Evolutionary conservation across 345 rosid species (phyloP).

Genomic region (Ceriops zippeliana): DNA sequence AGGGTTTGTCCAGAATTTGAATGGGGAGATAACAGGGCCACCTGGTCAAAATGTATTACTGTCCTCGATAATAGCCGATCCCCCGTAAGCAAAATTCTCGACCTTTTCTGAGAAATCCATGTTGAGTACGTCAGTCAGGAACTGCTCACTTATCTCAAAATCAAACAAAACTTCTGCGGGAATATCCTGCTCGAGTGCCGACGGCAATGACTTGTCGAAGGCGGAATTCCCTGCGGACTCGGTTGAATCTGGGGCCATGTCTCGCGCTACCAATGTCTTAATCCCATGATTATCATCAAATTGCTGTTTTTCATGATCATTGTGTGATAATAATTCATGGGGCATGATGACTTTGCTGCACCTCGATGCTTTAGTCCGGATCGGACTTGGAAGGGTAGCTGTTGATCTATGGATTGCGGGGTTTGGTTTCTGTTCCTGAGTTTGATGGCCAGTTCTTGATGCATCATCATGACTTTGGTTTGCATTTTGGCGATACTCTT

Average conservation of each 20-base stretch:
- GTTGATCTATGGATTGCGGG: neutral
- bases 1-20: constrained; percentile 4
- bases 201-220: neutral
- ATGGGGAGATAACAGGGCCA: neutral
- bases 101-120: constrained; percentile 2
- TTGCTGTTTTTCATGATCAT: neutral
- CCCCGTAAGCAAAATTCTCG: neutral
- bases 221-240: too few species aligned
- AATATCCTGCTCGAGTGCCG: neutral
- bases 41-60: neutral
- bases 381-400: neutral
- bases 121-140: constrained; percentile 14
- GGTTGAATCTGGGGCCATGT: neutral
- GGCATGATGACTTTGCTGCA: neutral
- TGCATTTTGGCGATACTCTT: neutral
- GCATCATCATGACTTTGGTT: neutral
- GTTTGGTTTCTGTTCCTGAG: neutral
- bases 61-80: neutral
- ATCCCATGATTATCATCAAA: too few species aligned
- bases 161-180: constrained; percentile 7
- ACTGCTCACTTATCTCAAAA: constrained; percentile 15
- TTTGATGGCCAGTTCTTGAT: neutral
- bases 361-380: constrained; percentile 1
- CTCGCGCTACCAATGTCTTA: too few species aligned
- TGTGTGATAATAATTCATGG: neutral